Base-by-base conservation (phyloP, 148 eudicot species). In the Persicaria maculosa region DNA sequence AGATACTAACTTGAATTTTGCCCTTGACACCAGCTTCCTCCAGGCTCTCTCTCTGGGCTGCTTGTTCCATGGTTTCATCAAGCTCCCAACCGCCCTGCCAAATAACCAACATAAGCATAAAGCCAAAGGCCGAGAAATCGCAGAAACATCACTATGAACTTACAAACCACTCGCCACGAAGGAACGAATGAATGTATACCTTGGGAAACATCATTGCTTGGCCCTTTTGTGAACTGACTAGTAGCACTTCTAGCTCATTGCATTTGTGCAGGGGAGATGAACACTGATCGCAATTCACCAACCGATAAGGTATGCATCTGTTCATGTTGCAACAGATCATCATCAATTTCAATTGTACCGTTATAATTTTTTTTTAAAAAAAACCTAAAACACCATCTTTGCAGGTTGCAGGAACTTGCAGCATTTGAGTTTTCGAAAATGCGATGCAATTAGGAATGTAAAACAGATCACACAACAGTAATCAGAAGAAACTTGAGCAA, bases 1-100 rank as follows among this genome's bases (percentile, higher is more conserved):
- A 22, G 20, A 74, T 73, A 78, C 85, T 79, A 6, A 86, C 87
- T 77, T 79, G 81, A 12, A 87, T 71, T 10, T 43, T 43, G 70
- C 91, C 91, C 7, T 65, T 50, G 8, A 85, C 85, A 16, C 91
- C 91, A 31, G 91, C 91, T 81, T 88, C 91, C 50, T 88, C 91
- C 16, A 80, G 9, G 17, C 83, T 77, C 73, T 88, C 91, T 43
- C 91, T 76, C 11, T 12, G 43, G 48, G 85, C 87, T 4, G 91
- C 91, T 36, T 77, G 50, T 83, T 84, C 76, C 54, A 79, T 78
- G 7, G 76, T 17, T 67, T 88, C 92, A 76, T 86, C 92, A n/a
- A 77, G 65, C 77, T 86, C 89, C 88, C 92, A 86, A 48, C 92
- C 89, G 71, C 88, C 88, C 86, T 86, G 73, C 50, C 44, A 57